Evolutionary conservation across 306 rosid genomes (phyloP).

Genomic region (Carpinus viminea): DNA sequence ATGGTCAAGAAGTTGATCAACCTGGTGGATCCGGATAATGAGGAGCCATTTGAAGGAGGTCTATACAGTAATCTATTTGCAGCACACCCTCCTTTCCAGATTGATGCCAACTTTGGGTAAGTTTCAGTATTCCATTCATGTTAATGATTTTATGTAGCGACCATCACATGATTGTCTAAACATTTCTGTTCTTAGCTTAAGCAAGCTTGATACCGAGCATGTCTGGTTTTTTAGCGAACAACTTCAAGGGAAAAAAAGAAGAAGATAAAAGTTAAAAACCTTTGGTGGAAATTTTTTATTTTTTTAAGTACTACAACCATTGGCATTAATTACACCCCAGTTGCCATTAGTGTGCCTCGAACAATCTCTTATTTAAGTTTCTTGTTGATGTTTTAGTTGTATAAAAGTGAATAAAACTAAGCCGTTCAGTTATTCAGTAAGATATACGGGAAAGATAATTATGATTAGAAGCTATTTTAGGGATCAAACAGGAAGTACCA

Average conservation of each 20-base stretch:
- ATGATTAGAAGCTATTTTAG: neutral
- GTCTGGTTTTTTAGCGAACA: neutral
- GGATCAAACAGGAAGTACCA: neutral
- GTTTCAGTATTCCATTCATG: conserved; percentile 4
- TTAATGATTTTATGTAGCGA: neutral
- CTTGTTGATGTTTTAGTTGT: neutral
- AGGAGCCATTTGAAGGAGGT: conserved; percentile 60
- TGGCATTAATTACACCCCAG: neutral
- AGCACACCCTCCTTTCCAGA: conserved; percentile 87
- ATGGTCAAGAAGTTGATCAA: conserved; percentile 70
- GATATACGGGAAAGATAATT: too few relatives aligned
- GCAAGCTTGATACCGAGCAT: conserved; percentile 1
- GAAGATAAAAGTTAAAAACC: neutral
- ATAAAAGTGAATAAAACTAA: neutral
- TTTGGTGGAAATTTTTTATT: neutral
- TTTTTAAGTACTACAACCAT: neutral
- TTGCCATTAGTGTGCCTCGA: neutral
- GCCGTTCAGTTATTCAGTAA: neutral
- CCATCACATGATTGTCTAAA: neutral
- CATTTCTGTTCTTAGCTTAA: neutral
- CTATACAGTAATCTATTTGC: conserved; percentile 72
- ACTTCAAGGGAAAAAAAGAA: neutral
- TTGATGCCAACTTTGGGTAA: conserved; percentile 87
- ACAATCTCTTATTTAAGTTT: neutral
- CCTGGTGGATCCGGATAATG: conserved; percentile 71